Evolutionary conservation across 2,329 filamentous ascomycete genomes (phyloP), one percentile per base, ranked within the genome.

Genomic region (Stemphylium beticola): DNA sequence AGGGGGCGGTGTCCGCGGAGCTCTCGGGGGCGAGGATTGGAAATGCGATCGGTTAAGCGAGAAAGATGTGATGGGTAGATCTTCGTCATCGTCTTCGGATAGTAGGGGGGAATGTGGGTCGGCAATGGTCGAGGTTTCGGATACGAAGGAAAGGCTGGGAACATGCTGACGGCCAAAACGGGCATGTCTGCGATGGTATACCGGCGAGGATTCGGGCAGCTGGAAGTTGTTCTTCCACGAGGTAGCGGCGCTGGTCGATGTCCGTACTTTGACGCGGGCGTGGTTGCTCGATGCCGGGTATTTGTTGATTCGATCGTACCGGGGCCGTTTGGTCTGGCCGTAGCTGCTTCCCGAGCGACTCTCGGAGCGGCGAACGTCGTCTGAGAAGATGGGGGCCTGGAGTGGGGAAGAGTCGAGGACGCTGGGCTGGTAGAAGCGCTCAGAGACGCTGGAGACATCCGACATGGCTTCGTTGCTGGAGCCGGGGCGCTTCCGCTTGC

Each of bases 141-240:
- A 87, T 72, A 92, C 91, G 73, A 96, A 93, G 44, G 91, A 92
- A 36, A 93, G 81, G 60, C 88, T 86, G 1, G 90, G 88, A 4
- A 88, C 86, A 46, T 85, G 85, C 17, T 86, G 89, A 40, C 87
- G 89, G 66, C 71, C 70, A 47, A 93, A 93, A 74, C 89, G 87
- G 65, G 87, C 83, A 69, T 90, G 87, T 67, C 89, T 87, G 65
- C 86, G 86, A 61, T 87, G 84, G 77, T 93, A 91, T 68, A 91
- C 87, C 20, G 93, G 93, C 4, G 93, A 97, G 4, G 92, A 96
- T 72, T 96, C 88, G 15, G 91, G 85, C 54, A 96, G 80, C 67
- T 88, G 87, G 71, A 92, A 87, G 54, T 82, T 83, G 68, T 86
- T 87, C 76, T 91, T 95, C 91, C 91, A 96, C 1, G 87, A 84